Conservation (phyloP, 306 rosid species). For the barrel medic (Medicago truncatula) region DNA sequence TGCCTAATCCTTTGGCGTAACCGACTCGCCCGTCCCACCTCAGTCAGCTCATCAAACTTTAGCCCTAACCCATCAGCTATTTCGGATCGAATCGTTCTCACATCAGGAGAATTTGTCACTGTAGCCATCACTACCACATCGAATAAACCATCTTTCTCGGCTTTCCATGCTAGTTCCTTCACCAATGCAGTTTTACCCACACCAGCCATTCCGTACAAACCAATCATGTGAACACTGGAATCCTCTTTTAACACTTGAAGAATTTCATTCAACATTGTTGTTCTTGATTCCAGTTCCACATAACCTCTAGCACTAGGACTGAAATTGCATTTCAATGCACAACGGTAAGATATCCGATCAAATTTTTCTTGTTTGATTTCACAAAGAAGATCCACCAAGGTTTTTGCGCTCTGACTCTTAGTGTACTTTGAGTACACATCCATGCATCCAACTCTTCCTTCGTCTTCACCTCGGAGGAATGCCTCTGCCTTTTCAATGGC, state of each 20-base stretch:
- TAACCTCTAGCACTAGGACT: conserved; percentile 42
- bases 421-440: conserved; percentile 36
- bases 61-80: conserved; percentile 47
- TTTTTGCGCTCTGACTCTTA: conserved; percentile 35
- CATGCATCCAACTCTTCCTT: conserved; percentile 34
- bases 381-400: not conserved
- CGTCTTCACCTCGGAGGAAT: conserved; percentile 9
- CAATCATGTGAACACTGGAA: conserved; percentile 26
- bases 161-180: conserved; percentile 43
- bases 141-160: conserved; percentile 31
- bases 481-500: conserved; percentile 19
- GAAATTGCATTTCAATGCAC: conserved; percentile 36
- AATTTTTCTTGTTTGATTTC: conserved; percentile 18
- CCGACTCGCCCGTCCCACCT: conserved; percentile 33
- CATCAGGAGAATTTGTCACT: conserved; percentile 24
- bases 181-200: conserved; percentile 45
- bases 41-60: conserved; percentile 41
- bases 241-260: conserved; percentile 25
- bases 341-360: conserved; percentile 36
- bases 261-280: conserved; percentile 18
- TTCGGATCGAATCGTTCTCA: conserved; percentile 33
- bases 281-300: conserved; percentile 43
- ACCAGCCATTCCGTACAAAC: conserved; percentile 47
- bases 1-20: conserved; percentile 45
- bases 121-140: conserved; percentile 40